Conservation (phyloP, 2,329 filamentous ascomycete species). For the Pestalotiopsis sp. region DNA sequence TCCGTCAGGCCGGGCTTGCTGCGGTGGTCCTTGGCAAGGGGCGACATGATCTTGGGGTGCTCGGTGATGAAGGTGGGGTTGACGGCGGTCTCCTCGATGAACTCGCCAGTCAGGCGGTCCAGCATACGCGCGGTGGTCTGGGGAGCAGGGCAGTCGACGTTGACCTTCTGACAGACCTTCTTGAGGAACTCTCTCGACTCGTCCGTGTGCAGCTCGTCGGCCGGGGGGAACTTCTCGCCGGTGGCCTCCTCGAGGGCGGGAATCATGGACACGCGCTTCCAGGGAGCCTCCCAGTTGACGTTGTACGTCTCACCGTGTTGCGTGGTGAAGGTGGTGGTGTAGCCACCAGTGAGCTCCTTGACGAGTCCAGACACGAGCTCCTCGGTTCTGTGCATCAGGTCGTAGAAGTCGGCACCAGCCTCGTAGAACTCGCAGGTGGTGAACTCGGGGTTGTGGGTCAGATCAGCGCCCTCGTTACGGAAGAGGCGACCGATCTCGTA, state of each 20-base stretch:
- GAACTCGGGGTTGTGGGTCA: conserved; percentile 98
- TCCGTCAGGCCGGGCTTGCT: conserved; percentile 82
- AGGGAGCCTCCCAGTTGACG: conserved; percentile 95
- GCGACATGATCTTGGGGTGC: conserved; percentile 80
- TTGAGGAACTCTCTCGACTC: conserved; percentile 88
- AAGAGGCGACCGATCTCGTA: conserved; percentile 97
- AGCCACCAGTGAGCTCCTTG: conserved; percentile 83
- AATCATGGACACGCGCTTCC: conserved; percentile 96
- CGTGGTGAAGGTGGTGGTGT: conserved; percentile 83
- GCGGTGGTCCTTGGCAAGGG: conserved; percentile 94
- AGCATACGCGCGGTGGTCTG: conserved; percentile 95
- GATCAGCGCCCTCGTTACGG: conserved; percentile 87
- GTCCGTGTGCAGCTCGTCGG: conserved; percentile 83
- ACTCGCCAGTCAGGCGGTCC: conserved; percentile 91
- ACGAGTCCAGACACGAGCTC: conserved; percentile 89
- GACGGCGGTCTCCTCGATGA: conserved; percentile 71
- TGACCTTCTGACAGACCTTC: conserved; percentile 67
- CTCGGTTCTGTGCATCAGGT: conserved; percentile 89
- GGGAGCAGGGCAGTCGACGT: conserved; percentile 86
- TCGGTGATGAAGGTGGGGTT: conserved; percentile 91
- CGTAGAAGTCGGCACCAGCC: conserved; percentile 90
- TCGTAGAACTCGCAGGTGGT: conserved; percentile 97
- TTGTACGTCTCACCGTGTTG: conserved; percentile 84
- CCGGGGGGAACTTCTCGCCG: conserved; percentile 91
- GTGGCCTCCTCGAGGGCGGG: conserved; percentile 85